Conservation (phyloP, 2,329 filamentous ascomycete genomes). For the Aspergillus sp. region DNA sequence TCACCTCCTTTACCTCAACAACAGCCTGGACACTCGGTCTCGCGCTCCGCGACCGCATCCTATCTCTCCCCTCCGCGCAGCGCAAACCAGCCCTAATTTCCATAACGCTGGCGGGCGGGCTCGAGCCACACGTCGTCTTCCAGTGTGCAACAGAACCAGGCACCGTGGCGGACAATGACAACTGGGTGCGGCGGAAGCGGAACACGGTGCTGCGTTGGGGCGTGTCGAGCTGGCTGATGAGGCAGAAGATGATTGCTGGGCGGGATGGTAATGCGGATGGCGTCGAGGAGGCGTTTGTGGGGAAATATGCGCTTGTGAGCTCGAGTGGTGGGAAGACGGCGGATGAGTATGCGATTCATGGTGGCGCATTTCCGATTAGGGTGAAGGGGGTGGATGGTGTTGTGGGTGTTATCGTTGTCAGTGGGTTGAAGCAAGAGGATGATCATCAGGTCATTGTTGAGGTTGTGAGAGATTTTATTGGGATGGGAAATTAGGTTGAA, state of each 20-base stretch:
- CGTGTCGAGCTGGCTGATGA: slow-evolving; percentile 68
- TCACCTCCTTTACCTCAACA: slow-evolving; percentile 39
- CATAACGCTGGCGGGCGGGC: slow-evolving; percentile 35
- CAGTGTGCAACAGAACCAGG: slow-evolving; percentile 67
- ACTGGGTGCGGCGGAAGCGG: slow-evolving; percentile 69
- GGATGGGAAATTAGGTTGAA: slow-evolving; percentile 7
- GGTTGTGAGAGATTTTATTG: slow-evolving; percentile 57
- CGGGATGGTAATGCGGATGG: slow-evolving; percentile 34
- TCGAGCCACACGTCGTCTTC: slow-evolving; percentile 61
- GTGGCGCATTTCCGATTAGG: slow-evolving; percentile 71
- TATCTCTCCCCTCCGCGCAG: slow-evolving; percentile 29
- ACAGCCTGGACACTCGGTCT: slow-evolving; percentile 41
- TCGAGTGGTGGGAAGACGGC: slow-evolving; percentile 47
- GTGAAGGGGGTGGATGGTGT: slow-evolving; percentile 74
- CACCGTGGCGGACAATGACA: slow-evolving; percentile 68
- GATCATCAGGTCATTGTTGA: slow-evolving; percentile 76
- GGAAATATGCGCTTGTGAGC: slow-evolving; percentile 62
- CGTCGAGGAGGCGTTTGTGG: slow-evolving; percentile 64
- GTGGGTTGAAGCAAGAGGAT: slow-evolving; percentile 72
- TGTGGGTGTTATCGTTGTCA: slow-evolving; percentile 73
- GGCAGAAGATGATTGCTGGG: slow-evolving; percentile 57
- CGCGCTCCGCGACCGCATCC: slow-evolving; percentile 38
- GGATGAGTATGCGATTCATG: slow-evolving; percentile 72
- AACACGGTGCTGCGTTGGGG: slow-evolving; percentile 72
- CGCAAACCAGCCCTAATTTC: slow-evolving; percentile 42